Conservation (phyloP, 768 basidiomycete genomes). For the Crassisporium funariophilum region DNA sequence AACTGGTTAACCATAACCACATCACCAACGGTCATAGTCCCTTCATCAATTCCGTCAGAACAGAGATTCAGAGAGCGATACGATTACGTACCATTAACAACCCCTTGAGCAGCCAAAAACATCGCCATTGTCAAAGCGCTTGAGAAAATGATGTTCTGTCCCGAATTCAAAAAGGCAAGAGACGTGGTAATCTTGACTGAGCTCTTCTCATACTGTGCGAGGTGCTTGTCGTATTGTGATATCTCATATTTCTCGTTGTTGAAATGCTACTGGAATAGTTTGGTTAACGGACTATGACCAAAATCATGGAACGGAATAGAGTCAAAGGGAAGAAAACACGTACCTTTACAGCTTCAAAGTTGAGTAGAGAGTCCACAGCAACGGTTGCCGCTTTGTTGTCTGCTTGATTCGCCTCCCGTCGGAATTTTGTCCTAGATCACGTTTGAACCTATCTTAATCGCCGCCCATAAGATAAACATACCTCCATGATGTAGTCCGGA, state of each 20-base stretch:
- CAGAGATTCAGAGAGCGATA: not conserved
- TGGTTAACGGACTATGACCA: too few relatives aligned
- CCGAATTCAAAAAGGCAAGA: slow-evolving; percentile 90
- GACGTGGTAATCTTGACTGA: slow-evolving; percentile 96
- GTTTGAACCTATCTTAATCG: not conserved
- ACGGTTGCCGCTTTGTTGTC: slow-evolving; percentile 96
- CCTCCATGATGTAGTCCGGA: slow-evolving; percentile 96
- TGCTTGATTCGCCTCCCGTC: slow-evolving; percentile 92
- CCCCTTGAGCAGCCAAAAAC: slow-evolving; percentile 95
- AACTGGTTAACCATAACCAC: slow-evolving; percentile 99
- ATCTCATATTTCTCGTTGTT: slow-evolving; percentile 96
- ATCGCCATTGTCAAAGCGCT: slow-evolving; percentile 91
- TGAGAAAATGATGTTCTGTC: slow-evolving; percentile 96
- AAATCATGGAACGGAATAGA: too few relatives aligned
- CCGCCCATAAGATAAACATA: slow-evolving; percentile 29
- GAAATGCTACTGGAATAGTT: slow-evolving; percentile 67
- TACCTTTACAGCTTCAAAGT: slow-evolving; percentile 99
- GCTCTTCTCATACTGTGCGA: slow-evolving; percentile 85
- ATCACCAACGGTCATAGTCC: slow-evolving; percentile 97
- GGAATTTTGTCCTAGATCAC: slow-evolving; percentile 76
- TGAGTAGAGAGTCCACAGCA: slow-evolving; percentile 94
- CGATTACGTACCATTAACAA: slow-evolving; percentile 78
- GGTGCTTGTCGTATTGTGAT: slow-evolving; percentile 87
- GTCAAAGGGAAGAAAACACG: slow-evolving; percentile 7
- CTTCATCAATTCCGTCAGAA: slow-evolving; percentile 39